Base-by-base conservation (phyloP, 1,139 yeast species). In the Sugiyamaella japonica region DNA sequence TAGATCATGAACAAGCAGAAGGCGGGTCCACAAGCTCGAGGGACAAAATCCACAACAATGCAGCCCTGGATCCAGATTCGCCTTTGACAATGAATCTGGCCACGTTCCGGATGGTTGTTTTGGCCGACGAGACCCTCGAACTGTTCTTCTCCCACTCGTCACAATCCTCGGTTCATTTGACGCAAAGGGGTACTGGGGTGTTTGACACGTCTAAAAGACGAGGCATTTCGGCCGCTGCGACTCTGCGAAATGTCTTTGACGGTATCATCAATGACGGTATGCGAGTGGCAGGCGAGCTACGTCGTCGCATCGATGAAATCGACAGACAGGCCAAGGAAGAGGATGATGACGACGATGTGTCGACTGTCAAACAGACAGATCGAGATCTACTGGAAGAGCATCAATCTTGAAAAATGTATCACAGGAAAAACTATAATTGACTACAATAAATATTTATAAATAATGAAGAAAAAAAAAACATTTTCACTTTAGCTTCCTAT, bases 81-180 rank as follows among this genome's bases (percentile, higher is more conserved):
- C 96, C 96, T 0, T 83, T 86, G 16, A 82, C 76, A 54, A 79
- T 93, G 55, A 88, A 88, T 53, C 74, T 91, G 29, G 91, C 98
- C 0, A 90, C 97, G 0, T 93, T 93, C 73, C 77, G 99, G 61
- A 93, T 93, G 99, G 95, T 93, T 1, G 76, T 93, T 3, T 76
- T 93, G 13, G 97, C 98, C 0, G 97, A 91, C 69, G 98, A 90
- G 66, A 88, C 97, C 0, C 85, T 90, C 62, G 98, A 93, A 68
- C 74, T 86, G 41, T 82, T 91, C 61, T 93, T 93, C 70, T 78
- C 89, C 37, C 74, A 76, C 28, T 86, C 91, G 1, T 76, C 86
- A 46, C 79, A 85, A 52, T 70, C 76, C 7, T 81, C 95, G 0
- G 79, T 90, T 50, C 89, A 86, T 63, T 76, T 90, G 40, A 81